Conservation (phyloP, 176 grass and related monocot genomes). For the Hordeum vulgare region MorexV3_pseudomolecules_assembly NC_058521.1:514375084-514375583, state of each 20-base stretch:
- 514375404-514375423: not conserved
- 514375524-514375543: conserved; percentile 9
- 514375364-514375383: conserved; percentile 18
- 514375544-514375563: not conserved
- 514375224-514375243: not conserved
- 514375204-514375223: conserved; percentile 43
- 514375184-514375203: conserved; percentile 28
- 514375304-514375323: not conserved
- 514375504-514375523: not conserved
- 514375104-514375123: not conserved
- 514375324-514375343: conserved; percentile 32
- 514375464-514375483: not conserved
- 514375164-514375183: not conserved
- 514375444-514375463: not conserved
- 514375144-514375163: conserved; percentile 12
- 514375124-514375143: conserved; percentile 20
- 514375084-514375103: not conserved
- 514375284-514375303: not conserved
- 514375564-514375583: not conserved
- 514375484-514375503: not conserved
- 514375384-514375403: conserved; percentile 44
- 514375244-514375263: not conserved
- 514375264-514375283: not conserved
- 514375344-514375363: conserved; percentile 30
- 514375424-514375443: not conserved